Conservation (phyloP, 371 early-diverging fungal species). For the Lichtheimia hyalospora region DNA sequence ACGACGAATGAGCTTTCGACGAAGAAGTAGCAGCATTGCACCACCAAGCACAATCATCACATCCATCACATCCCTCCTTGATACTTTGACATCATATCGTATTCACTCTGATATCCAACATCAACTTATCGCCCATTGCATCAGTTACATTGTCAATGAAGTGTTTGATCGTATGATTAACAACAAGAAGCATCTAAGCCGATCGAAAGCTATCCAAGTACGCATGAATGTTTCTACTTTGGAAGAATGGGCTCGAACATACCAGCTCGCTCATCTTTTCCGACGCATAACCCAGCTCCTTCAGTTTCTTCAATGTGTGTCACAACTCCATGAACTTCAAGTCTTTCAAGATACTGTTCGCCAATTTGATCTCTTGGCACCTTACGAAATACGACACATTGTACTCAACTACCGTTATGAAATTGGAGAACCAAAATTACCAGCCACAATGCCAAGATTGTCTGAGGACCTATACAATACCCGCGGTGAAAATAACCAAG, state of each 20-base stretch:
- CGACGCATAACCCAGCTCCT: conserved; percentile 72
- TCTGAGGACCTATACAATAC: background rate
- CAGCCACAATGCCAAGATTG: conserved; percentile 13
- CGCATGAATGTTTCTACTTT: conserved; percentile 79
- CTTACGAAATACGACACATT: conserved; percentile 67
- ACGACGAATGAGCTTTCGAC: conserved; percentile 23
- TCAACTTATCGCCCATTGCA: conserved; percentile 65
- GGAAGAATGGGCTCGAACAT: conserved; percentile 79
- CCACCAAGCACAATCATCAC: conserved; percentile 1
- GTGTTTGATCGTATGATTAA: conserved; percentile 80
- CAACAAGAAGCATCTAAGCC: conserved; percentile 69
- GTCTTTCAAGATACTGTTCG: conserved; percentile 70
- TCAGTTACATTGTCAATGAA: conserved; percentile 69
- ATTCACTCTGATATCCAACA: conserved; percentile 55
- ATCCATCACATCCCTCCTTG: background rate
- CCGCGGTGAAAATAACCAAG: too few relatives aligned
- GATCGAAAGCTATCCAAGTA: conserved; percentile 82
- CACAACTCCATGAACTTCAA: conserved; percentile 62
- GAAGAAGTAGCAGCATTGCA: conserved; percentile 4
- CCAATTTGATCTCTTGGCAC: conserved; percentile 59
- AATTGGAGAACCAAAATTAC: conserved; percentile 70
- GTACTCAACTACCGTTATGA: conserved; percentile 86
- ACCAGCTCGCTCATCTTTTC: conserved; percentile 37
- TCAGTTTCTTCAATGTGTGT: conserved; percentile 79
- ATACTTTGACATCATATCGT: conserved; percentile 29